These are phyloP conservation scores for Cryptosporidium baileyi DNA, from an alignment of 169 alveolate species.

Conservation along the genomic window DNA sequence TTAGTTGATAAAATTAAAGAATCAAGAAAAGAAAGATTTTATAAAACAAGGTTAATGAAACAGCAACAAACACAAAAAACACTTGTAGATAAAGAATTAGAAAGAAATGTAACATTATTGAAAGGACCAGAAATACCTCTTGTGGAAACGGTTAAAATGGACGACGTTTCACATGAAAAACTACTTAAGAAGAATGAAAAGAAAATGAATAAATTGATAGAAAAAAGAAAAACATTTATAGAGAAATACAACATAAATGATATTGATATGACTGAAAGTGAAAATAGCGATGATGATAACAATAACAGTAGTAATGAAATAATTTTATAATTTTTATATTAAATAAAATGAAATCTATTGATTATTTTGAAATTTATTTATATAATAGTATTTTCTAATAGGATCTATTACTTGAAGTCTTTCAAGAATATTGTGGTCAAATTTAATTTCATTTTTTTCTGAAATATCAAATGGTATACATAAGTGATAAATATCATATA, in stretches of 20 bases:
- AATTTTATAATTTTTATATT: neutral
- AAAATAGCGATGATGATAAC: neutral
- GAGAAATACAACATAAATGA: neutral
- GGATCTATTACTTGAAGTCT: slow-evolving; percentile 8
- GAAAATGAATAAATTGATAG: slow-evolving; percentile 39
- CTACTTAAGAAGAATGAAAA: slow-evolving; percentile 25
- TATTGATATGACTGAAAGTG: neutral
- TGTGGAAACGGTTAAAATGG: slow-evolving; percentile 12
- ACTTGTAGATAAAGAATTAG: slow-evolving; percentile 51
- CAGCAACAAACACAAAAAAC: slow-evolving; percentile 64
- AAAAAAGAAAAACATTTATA: slow-evolving; percentile 44
- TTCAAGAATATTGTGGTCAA: neutral
- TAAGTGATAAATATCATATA: slow-evolving; percentile 1
- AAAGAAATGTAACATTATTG: slow-evolving; percentile 53
- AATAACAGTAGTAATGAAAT: slow-evolving; percentile 7
- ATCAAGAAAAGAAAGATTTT: slow-evolving; percentile 86
- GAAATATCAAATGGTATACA: neutral
- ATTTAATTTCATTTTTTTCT: neutral
- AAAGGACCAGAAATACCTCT: slow-evolving; percentile 66
- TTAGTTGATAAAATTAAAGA: slow-evolving; percentile 90
- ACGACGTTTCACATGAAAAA: slow-evolving; percentile 31
- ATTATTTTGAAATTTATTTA: neutral
- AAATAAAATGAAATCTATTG: neutral
- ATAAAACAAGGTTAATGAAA: slow-evolving; percentile 48
- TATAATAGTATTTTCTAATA: slow-evolving; percentile 28